A percentile compares a stretch with the other conserved stretches of the same genome.
phyloP scores from a whole-genome alignment of 441 rosid genomes.

The Eutrema salsugineum region DNA sequence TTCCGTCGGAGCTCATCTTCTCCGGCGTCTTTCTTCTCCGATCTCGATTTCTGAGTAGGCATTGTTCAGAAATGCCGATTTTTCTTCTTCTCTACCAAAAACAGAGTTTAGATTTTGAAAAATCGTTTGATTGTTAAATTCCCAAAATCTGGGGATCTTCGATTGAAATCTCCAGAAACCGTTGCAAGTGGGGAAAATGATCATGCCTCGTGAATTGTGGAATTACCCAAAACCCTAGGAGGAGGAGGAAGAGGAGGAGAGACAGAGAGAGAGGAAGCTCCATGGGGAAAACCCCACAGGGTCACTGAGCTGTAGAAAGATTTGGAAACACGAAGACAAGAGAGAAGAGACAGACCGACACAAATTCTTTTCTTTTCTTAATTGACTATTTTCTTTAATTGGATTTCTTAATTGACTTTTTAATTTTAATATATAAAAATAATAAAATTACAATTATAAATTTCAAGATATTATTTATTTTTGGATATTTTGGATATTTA shows the following conservation, averaged over 20 bases:
- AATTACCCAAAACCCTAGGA: slow-evolving; percentile 11
- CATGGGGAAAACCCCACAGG: slow-evolving; percentile 32
- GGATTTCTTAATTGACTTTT: too few species aligned
- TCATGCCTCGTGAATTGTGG: slow-evolving; percentile 27
- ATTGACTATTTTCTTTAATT: too few species aligned
- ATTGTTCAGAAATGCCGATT: slow-evolving; percentile 27
- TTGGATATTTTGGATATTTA: too few species aligned
- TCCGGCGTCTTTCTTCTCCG: slow-evolving; percentile 56
- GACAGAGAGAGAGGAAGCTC: slow-evolving; percentile 24
- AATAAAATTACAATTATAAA: too few species aligned
- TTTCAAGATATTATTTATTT: too few species aligned
- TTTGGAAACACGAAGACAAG: slow-evolving; percentile 23
- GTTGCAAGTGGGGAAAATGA: slow-evolving; percentile 27
- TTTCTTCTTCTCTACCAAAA: slow-evolving; percentile 10
- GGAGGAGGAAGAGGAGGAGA: slow-evolving; percentile 5
- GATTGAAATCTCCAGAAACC: neutral
- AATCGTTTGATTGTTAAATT: neutral
- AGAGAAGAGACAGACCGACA: slow-evolving; percentile 18
- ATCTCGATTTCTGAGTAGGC: slow-evolving; percentile 55
- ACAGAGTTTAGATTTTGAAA: slow-evolving; percentile 26
- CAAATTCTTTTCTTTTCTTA: neutral
- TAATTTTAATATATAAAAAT: too few species aligned
- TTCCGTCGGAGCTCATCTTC: slow-evolving; percentile 67
- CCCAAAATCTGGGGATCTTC: slow-evolving; percentile 20
- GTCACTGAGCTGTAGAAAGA: slow-evolving; percentile 12